Evolutionary conservation across 2,329 filamentous ascomycete species (phyloP).

Genomic region (Claviceps sp.): DNA sequence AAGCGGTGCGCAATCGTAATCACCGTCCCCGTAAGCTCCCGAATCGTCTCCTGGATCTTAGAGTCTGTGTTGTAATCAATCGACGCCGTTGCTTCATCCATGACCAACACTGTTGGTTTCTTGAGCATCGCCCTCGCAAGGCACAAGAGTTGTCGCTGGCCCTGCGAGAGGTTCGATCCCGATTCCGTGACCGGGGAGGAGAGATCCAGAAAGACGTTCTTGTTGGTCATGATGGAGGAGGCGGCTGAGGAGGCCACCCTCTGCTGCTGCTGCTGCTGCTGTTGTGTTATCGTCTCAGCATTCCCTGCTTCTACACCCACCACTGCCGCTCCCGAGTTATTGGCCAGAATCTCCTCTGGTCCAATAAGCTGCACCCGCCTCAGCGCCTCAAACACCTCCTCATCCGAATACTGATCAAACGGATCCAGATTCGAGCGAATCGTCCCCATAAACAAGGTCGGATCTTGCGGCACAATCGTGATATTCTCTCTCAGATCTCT

Average conservation of each 20-base stretch:
- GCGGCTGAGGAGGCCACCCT: slow-evolving; percentile 11
- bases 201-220: slow-evolving; percentile 86
- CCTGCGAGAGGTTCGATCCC: slow-evolving; percentile 87
- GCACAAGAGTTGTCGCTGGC: slow-evolving; percentile 87
- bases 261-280: neutral
- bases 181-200: slow-evolving; percentile 76
- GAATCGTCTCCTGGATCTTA: slow-evolving; percentile 93
- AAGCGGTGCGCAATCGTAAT: slow-evolving; percentile 93
- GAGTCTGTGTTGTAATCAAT: slow-evolving; percentile 94
- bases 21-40: slow-evolving; percentile 85
- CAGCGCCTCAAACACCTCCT: slow-evolving; percentile 77
- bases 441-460: slow-evolving; percentile 84
- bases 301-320: neutral
- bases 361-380: slow-evolving; percentile 80
- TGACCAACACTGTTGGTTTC: slow-evolving; percentile 82
- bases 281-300: too few relatives aligned
- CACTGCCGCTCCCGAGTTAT: slow-evolving; percentile 9
- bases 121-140: slow-evolving; percentile 88
- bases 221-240: slow-evolving; percentile 53
- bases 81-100: slow-evolving; percentile 96
- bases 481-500: slow-evolving; percentile 86
- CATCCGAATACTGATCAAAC: slow-evolving; percentile 77
- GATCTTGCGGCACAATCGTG: slow-evolving; percentile 96
- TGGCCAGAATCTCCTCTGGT: slow-evolving; percentile 29
- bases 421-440: slow-evolving; percentile 89